Percentiles rank a stretch among this genome's conserved stretches.
These are phyloP conservation scores for Jatropha curcas DNA, from an alignment of 345 rosid species.

Conservation along the genomic window DNA sequence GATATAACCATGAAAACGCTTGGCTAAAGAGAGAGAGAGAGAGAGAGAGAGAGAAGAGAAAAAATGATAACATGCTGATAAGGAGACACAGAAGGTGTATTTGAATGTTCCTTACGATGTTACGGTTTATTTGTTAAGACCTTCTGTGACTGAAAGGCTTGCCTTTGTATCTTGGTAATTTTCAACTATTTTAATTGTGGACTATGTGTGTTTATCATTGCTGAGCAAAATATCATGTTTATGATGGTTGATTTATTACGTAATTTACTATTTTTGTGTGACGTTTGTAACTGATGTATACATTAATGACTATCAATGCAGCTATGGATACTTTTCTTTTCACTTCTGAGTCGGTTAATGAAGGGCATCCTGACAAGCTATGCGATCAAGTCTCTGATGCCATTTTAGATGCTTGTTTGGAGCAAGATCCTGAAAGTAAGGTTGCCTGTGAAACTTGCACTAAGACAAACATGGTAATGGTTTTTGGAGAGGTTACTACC, in stretches of 20 bases:
- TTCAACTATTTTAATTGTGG: neutral
- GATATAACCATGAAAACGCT: neutral
- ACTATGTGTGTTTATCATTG: neutral
- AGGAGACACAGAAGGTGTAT: too few species aligned
- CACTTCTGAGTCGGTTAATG: constrained; percentile 16
- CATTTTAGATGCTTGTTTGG: constrained; percentile 15
- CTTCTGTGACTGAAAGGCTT: too few species aligned
- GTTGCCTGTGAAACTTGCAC: constrained; percentile 17
- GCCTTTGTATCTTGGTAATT: neutral
- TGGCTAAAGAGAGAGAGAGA: too few species aligned
- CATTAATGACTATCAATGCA: neutral
- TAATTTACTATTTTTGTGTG: neutral
- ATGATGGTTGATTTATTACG: neutral
- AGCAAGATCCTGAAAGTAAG: constrained; percentile 21
- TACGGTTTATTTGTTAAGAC: too few species aligned
- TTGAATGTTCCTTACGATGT: too few species aligned
- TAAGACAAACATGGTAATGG: constrained; percentile 13
- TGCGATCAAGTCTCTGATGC: constrained; percentile 19
- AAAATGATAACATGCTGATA: too few species aligned
- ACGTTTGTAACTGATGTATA: neutral
- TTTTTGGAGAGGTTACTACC: constrained; percentile 10
- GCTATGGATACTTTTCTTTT: constrained; percentile 18
- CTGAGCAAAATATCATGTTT: neutral
- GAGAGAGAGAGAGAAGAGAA: too few species aligned
- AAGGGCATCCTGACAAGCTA: constrained; percentile 15